phyloP scores from a whole-genome alignment of 2,329 filamentous ascomycete species.

The Xylariaceae sp. region DNA sequence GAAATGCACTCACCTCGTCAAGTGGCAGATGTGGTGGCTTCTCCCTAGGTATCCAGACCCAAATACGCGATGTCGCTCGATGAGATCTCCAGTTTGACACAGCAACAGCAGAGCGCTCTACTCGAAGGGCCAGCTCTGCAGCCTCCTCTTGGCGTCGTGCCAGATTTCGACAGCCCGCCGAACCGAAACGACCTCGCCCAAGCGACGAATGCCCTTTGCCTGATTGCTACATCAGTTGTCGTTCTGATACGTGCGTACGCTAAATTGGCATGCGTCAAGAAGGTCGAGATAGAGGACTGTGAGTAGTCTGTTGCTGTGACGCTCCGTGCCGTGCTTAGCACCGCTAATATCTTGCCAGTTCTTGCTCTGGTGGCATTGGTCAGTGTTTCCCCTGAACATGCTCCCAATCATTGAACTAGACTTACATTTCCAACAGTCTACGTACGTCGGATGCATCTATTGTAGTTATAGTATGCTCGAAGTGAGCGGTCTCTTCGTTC shows the following conservation, averaged over 20 bases:
- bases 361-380: not conserved
- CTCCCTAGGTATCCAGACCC: not conserved
- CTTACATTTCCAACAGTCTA: not conserved
- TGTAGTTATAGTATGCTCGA: constrained; percentile 7
- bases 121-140: constrained; percentile 13
- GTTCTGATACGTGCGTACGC: constrained; percentile 12
- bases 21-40: too few relatives aligned
- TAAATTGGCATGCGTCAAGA: constrained; percentile 13
- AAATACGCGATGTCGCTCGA: not conserved
- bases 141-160: constrained; percentile 10
- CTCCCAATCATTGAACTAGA: not conserved
- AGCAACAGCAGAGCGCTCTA: constrained; percentile 1
- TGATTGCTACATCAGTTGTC: constrained; percentile 10
- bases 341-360: not conserved
- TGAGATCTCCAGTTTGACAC: not conserved
- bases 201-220: constrained; percentile 9
- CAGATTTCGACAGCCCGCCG: constrained; percentile 15
- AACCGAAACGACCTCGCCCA: constrained; percentile 12
- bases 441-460: constrained; percentile 7
- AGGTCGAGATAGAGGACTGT: constrained; percentile 13
- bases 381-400: not conserved
- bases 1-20: too few relatives aligned
- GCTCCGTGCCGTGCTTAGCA: not conserved
- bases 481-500: constrained; percentile 11
- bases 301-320: constrained; percentile 1